Conservation (phyloP, 805 yeast species). For the Phaffomyces antillensis region DNA sequence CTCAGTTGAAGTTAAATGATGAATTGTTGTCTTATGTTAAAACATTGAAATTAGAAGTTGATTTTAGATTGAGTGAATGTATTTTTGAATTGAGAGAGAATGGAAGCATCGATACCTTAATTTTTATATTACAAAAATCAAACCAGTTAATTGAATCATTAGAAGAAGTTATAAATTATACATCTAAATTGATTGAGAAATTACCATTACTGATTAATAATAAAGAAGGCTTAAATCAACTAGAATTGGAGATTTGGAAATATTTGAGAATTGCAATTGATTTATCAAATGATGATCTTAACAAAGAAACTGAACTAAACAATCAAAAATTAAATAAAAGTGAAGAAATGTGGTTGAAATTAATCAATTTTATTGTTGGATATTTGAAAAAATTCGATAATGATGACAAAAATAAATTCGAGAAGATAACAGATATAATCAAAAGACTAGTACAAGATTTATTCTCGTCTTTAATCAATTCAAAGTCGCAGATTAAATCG, state of each 20-base stretch:
- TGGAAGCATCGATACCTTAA: constrained; percentile 20
- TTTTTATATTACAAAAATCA: constrained; percentile 12
- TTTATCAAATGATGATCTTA: constrained; percentile 22
- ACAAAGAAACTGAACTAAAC: neutral
- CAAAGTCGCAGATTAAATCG: constrained; percentile 20
- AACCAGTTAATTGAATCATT: constrained; percentile 18
- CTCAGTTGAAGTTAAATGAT: constrained; percentile 11
- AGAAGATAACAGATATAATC: constrained; percentile 25
- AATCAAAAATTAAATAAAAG: constrained; percentile 18
- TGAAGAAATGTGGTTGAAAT: constrained; percentile 32
- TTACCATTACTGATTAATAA: constrained; percentile 11
- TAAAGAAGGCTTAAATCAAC: constrained; percentile 6
- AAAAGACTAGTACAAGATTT: constrained; percentile 36
- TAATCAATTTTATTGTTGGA: constrained; percentile 33
- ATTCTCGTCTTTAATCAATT: constrained; percentile 33
- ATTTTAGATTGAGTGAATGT: constrained; percentile 19
- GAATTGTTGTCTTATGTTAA: constrained; percentile 15
- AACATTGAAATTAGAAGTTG: constrained; percentile 14
- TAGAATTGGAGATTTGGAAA: constrained; percentile 29
- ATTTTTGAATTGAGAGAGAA: constrained; percentile 16
- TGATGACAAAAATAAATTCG: constrained; percentile 12
- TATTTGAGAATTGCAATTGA: constrained; percentile 28
- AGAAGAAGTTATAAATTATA: constrained; percentile 14
- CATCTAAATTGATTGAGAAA: constrained; percentile 9
- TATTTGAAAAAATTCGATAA: constrained; percentile 26